Evolutionary conservation across 495 filamentous ascomycete species (phyloP).

Genomic region (Pyrenula aspistea): DNA sequence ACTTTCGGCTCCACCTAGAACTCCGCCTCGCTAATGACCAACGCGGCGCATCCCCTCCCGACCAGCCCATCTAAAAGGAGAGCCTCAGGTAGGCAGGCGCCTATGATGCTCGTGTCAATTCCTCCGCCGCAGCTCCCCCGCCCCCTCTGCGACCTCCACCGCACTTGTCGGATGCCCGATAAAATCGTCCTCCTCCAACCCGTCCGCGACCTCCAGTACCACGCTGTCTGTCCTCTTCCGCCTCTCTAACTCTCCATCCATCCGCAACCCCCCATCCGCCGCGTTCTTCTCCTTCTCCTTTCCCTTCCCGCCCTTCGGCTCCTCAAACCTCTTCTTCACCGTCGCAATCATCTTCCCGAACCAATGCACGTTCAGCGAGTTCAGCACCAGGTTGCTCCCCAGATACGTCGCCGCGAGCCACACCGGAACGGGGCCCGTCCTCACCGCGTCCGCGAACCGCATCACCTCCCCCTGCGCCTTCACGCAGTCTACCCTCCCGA

Average conservation of each 20-base stretch:
- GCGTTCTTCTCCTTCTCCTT: slow-evolving; percentile 1
- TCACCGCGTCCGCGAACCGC: slow-evolving; percentile 33
- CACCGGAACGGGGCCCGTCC: slow-evolving; percentile 43
- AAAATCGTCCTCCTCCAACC: not conserved
- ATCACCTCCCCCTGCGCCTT: slow-evolving; percentile 34
- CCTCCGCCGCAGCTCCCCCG: not conserved
- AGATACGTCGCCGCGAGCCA: slow-evolving; percentile 78
- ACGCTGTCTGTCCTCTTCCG: slow-evolving; percentile 2
- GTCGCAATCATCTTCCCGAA: slow-evolving; percentile 95
- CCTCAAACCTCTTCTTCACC: slow-evolving; percentile 75
- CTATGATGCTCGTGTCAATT: too few species aligned
- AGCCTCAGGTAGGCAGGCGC: too few species aligned
- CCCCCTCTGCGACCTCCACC: not conserved
- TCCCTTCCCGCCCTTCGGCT: slow-evolving; percentile 7
- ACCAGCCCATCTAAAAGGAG: too few species aligned
- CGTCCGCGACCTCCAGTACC: not conserved
- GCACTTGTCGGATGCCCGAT: not conserved
- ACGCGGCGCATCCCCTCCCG: too few species aligned
- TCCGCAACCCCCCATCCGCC: slow-evolving; percentile 2
- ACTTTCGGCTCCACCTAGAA: too few species aligned
- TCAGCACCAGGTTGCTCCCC: slow-evolving; percentile 64
- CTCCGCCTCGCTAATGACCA: too few species aligned
- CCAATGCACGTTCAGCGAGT: slow-evolving; percentile 89
- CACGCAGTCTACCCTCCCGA: slow-evolving; percentile 8
- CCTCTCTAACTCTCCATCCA: slow-evolving; percentile 3